Evolutionary conservation across 768 basidiomycete species (phyloP).

Genomic region (Inosperma sp.): DNA sequence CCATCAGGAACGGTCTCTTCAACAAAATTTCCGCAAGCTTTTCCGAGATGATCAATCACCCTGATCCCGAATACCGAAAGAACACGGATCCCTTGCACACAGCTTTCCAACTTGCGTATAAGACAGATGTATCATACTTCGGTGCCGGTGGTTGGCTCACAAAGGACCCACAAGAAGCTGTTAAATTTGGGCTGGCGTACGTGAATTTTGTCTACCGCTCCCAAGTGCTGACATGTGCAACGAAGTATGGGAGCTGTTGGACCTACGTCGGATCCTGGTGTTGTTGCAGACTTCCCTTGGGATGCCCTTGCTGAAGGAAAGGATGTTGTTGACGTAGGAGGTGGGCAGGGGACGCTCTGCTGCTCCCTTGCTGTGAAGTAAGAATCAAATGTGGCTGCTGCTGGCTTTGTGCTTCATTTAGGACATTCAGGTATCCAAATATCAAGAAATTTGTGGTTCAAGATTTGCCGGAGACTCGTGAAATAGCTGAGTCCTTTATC

Average conservation of each 20-base stretch:
- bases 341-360: slow-evolving; percentile 40
- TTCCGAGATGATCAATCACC: too few species aligned
- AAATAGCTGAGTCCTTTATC: slow-evolving; percentile 32
- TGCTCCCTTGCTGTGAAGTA: slow-evolving; percentile 34
- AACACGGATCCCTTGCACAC: slow-evolving; percentile 30
- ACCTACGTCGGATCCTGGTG: slow-evolving; percentile 34
- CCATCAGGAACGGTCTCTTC: slow-evolving; percentile 34
- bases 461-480: slow-evolving; percentile 34
- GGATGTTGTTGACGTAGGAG: slow-evolving; percentile 38
- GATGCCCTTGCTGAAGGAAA: slow-evolving; percentile 30
- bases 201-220: slow-evolving; percentile 3
- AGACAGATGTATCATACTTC: too few species aligned
- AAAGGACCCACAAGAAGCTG: slow-evolving; percentile 34
- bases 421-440: slow-evolving; percentile 27
- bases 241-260: slow-evolving; percentile 35
- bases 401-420: slow-evolving; percentile 21
- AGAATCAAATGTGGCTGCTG: too few species aligned
- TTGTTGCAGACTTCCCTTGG: slow-evolving; percentile 38
- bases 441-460: slow-evolving; percentile 37
- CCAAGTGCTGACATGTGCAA: background rate
- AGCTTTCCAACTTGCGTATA: too few species aligned
- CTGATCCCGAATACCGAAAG: slow-evolving; percentile 28
- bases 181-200: slow-evolving; percentile 33
- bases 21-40: slow-evolving; percentile 31
- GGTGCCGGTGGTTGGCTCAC: too few species aligned